These are phyloP conservation scores for Capsella bursapastoris DNA, from an alignment of 345 rosid species.

Conservation along the genomic window DNA sequence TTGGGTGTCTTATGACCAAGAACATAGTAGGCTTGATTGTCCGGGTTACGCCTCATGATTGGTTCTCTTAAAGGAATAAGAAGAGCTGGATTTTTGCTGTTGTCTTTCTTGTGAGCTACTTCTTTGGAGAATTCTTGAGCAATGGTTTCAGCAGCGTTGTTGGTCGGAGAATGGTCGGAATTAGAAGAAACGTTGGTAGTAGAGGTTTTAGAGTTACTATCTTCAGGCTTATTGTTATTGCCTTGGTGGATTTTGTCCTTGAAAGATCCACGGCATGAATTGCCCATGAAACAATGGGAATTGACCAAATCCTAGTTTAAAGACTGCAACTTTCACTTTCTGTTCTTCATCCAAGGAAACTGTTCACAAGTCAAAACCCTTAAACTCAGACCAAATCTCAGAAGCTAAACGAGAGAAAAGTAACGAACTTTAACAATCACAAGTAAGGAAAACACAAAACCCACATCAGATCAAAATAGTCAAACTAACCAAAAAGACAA, in stretches of 20 bases:
- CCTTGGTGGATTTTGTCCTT: constrained; percentile 68
- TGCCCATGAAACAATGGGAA: constrained; percentile 91
- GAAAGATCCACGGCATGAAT: constrained; percentile 94
- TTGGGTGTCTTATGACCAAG: constrained; percentile 89
- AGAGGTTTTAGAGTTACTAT: constrained; percentile 40
- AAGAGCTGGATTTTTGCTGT: constrained; percentile 34
- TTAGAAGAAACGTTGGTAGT: constrained; percentile 39
- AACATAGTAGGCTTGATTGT: constrained; percentile 76
- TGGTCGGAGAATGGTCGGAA: constrained; percentile 53
- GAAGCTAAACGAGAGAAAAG: neutral
- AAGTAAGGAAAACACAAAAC: constrained; percentile 2
- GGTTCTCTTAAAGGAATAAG: constrained; percentile 54
- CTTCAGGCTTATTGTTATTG: constrained; percentile 69
- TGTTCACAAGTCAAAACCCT: constrained; percentile 15
- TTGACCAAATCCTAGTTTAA: constrained; percentile 27
- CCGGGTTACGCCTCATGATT: constrained; percentile 63
- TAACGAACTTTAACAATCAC: constrained; percentile 31
- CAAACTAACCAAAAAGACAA: constrained; percentile 11
- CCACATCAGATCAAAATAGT: constrained; percentile 29
- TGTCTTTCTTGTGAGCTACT: constrained; percentile 41
- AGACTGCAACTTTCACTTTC: constrained; percentile 39
- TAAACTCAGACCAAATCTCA: constrained; percentile 10
- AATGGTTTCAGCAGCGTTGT: constrained; percentile 27
- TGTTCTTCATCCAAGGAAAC: constrained; percentile 48
- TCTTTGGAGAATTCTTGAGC: constrained; percentile 49